These are phyloP conservation scores for Pseudogymnoascus sp. DNA, from an alignment of 2,329 filamentous ascomycete genomes.

Conservation along the genomic window DNA sequence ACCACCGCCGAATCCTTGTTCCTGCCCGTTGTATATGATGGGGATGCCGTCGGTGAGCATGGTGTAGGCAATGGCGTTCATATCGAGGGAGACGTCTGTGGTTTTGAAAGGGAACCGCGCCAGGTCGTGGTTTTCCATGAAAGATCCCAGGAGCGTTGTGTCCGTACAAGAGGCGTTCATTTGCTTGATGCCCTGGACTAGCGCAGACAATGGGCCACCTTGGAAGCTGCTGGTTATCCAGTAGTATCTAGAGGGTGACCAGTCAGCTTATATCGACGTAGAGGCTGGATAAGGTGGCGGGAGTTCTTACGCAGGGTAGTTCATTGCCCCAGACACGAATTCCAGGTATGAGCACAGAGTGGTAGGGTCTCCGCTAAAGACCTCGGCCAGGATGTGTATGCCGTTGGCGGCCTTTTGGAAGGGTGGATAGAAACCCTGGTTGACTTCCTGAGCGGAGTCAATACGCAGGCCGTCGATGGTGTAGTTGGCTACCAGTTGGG, in stretches of 20 bases:
- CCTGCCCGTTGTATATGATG: constrained; percentile 45
- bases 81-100: constrained; percentile 25
- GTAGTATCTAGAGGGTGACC: background rate
- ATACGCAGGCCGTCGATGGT: constrained; percentile 36
- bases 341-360: constrained; percentile 39
- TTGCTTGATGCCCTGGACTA: background rate
- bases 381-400: constrained; percentile 33
- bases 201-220: background rate
- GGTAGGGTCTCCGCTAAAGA: constrained; percentile 31
- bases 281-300: constrained; percentile 30
- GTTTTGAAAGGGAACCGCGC: constrained; percentile 31
- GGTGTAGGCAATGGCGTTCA: constrained; percentile 41
- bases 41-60: constrained; percentile 44
- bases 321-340: constrained; percentile 39
- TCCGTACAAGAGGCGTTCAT: constrained; percentile 28
- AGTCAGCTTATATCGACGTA: background rate
- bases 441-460: constrained; percentile 36
- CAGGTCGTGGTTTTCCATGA: constrained; percentile 38
- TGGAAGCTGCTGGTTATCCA: constrained; percentile 2
- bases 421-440: constrained; percentile 32
- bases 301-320: constrained; percentile 32
- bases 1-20: constrained; percentile 38
- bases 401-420: constrained; percentile 31
- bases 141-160: constrained; percentile 31
- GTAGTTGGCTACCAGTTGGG: constrained; percentile 36